Conservation (phyloP, 1,284 basidiomycete genomes). For the Boletus semigastroideus region DNA sequence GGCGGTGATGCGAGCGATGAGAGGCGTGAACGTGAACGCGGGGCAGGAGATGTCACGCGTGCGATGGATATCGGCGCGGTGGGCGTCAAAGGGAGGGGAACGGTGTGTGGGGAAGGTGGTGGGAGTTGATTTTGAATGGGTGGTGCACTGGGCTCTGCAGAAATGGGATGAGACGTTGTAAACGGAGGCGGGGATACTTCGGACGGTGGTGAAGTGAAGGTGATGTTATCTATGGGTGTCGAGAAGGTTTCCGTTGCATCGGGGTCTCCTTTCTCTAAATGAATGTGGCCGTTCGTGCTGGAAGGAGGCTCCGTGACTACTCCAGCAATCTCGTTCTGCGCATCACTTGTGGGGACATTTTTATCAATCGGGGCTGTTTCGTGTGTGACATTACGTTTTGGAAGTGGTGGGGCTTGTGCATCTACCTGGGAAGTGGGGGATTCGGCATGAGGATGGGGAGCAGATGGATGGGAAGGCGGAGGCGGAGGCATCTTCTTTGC, state of each 20-base stretch:
- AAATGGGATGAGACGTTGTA: neutral
- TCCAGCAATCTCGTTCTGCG: neutral
- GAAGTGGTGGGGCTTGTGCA: conserved; percentile 25
- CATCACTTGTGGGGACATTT: neutral
- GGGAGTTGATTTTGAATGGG: conserved; percentile 7
- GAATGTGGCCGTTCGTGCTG: neutral
- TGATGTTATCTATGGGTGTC: conserved; percentile 16
- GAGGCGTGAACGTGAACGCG: conserved; percentile 26
- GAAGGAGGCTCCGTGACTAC: conserved; percentile 2
- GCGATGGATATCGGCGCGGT: conserved; percentile 11
- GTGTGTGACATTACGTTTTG: conserved; percentile 22
- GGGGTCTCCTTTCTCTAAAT: conserved; percentile 10
- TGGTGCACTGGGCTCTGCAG: conserved; percentile 3
- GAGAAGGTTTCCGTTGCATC: conserved; percentile 1
- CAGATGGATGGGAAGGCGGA: conserved; percentile 42
- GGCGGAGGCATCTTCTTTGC: conserved; percentile 33
- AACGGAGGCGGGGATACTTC: neutral
- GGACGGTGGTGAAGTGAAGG: conserved; percentile 10
- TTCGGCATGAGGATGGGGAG: conserved; percentile 20
- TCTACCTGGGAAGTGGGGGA: conserved; percentile 14
- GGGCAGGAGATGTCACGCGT: conserved; percentile 17
- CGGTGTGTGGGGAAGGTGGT: conserved; percentile 15
- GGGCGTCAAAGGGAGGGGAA: conserved; percentile 29
- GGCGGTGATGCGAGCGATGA: conserved; percentile 25
- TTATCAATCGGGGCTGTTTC: neutral